Percentiles rank a stretch among this genome's conserved stretches.
Evolutionary conservation across 2,329 filamentous ascomycete species (phyloP).

Genomic region (Colletotrichum filicis): DNA sequence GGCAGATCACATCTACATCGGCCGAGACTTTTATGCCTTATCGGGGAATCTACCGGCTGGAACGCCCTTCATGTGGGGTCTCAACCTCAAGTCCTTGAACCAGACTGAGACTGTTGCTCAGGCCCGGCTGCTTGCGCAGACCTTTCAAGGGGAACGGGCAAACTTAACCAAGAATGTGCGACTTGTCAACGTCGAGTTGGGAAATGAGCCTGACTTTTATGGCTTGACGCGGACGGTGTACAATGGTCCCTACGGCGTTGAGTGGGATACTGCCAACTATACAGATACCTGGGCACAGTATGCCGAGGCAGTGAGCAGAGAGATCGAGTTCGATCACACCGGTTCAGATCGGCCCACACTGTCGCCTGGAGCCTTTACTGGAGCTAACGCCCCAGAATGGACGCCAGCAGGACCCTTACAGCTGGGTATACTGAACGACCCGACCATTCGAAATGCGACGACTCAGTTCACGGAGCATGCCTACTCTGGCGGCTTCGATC

Average conservation of each 20-base stretch:
- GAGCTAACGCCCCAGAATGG: not conserved
- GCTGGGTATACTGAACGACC: not conserved
- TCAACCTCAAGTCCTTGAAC: conserved; percentile 6
- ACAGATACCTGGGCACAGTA: not conserved
- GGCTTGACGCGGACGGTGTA: not conserved
- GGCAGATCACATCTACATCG: conserved; percentile 3
- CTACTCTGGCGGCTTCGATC: not conserved
- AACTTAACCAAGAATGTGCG: not conserved
- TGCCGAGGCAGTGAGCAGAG: not conserved
- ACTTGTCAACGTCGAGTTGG: not conserved
- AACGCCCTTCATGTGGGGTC: conserved; percentile 4
- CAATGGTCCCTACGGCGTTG: not conserved
- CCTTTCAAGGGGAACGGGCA: not conserved
- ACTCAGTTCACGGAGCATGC: not conserved
- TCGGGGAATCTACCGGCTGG: not conserved
- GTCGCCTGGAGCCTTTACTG: not conserved
- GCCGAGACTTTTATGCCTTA: conserved; percentile 1
- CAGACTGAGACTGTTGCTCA: not conserved
- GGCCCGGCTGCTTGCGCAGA: not conserved
- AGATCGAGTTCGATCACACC: not conserved
- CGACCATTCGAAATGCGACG: not conserved
- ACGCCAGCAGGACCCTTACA: not conserved
- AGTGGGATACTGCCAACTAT: conserved; percentile 2
- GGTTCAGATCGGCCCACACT: not conserved
- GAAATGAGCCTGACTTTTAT: conserved; percentile 14